These are phyloP conservation scores for Microcos paniculata DNA, from an alignment of 345 rosid genomes.

Conservation along the genomic window DNA sequence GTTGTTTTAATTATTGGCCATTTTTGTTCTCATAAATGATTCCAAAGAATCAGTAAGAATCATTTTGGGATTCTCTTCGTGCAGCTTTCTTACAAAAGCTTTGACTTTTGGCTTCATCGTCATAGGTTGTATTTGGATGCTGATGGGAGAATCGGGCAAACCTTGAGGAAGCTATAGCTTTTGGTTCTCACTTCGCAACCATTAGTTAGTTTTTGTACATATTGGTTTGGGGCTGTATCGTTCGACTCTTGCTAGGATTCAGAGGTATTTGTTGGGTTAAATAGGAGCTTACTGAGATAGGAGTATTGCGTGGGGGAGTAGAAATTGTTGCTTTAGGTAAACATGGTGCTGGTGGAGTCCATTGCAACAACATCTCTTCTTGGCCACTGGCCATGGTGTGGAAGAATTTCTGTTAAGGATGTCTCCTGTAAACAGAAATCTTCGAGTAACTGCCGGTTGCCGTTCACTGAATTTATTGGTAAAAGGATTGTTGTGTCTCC, in stretches of 20 bases:
- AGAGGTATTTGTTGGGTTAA: neutral
- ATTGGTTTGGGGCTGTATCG: neutral
- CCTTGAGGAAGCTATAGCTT: constrained; percentile 19
- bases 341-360: constrained; percentile 70
- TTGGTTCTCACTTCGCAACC: constrained; percentile 18
- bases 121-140: neutral
- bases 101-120: neutral
- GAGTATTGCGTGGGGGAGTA: constrained; percentile 10
- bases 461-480: constrained; percentile 35
- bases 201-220: neutral
- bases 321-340: constrained; percentile 25
- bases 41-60: constrained; percentile 14
- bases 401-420: constrained; percentile 39
- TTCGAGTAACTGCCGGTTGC: constrained; percentile 28
- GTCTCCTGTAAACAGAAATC: constrained; percentile 36
- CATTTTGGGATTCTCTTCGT: constrained; percentile 15
- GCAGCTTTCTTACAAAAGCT: constrained; percentile 25
- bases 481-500: constrained; percentile 32
- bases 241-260: neutral
- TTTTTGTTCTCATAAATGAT: constrained; percentile 11
- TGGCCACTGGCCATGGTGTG: constrained; percentile 48
- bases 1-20: constrained; percentile 23
- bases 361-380: constrained; percentile 63
- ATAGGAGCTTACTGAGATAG: neutral
- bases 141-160: constrained; percentile 11